These are phyloP conservation scores for Mallotus japonicus DNA, from an alignment of 441 rosid species.

Conservation along the genomic window DNA sequence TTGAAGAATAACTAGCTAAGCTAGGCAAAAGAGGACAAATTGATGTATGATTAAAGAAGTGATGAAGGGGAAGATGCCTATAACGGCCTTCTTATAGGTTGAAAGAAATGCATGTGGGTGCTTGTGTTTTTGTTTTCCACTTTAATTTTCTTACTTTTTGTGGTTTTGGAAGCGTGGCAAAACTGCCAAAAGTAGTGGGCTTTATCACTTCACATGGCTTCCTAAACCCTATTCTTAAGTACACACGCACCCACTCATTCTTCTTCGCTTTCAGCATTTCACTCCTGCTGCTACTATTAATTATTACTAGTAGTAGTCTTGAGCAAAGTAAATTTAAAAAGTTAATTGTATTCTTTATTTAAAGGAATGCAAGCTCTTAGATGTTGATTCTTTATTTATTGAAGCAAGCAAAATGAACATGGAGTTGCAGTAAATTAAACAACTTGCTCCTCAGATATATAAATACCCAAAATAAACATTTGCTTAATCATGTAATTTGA, in stretches of 20 bases:
- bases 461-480: too few species aligned
- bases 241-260: too few species aligned
- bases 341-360: too few species aligned
- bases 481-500: neutral
- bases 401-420: slow-evolving; percentile 1
- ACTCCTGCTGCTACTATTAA: too few species aligned
- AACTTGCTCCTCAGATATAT: neutral
- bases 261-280: neutral
- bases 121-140: too few species aligned
- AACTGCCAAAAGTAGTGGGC: slow-evolving; percentile 27
- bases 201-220: slow-evolving; percentile 30
- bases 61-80: neutral
- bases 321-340: slow-evolving; percentile 8
- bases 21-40: neutral
- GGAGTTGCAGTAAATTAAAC: slow-evolving; percentile 12
- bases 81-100: slow-evolving; percentile 24
- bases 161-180: slow-evolving; percentile 32
- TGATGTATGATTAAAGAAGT: neutral
- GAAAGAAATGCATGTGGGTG: neutral
- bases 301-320: neutral
- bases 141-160: too few species aligned
- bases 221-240: neutral
- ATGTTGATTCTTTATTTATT: neutral
- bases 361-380: too few species aligned
- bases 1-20: too few species aligned